A percentile compares a stretch with the other conserved stretches of the same genome.
These are phyloP conservation scores for Citropsis articulata DNA, from an alignment of 345 rosid genomes.

Conservation along the genomic window DNA sequence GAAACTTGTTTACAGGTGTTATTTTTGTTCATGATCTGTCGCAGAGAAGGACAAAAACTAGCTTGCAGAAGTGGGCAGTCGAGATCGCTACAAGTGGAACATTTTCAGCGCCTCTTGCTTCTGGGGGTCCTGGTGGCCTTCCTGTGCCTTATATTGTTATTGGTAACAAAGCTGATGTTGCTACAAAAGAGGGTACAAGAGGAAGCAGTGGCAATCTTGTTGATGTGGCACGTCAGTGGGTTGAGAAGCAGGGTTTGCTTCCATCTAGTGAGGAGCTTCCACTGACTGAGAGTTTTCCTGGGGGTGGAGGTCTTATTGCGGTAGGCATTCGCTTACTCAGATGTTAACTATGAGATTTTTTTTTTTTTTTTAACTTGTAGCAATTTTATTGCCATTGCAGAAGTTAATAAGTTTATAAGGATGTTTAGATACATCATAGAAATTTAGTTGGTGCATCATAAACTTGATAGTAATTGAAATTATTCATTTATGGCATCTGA, in stretches of 20 bases:
- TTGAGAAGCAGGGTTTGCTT: constrained; percentile 98
- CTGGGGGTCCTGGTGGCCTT: constrained; percentile 97
- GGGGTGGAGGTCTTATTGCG: constrained; percentile 71
- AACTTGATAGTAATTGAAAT: not conserved
- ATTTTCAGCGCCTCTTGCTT: constrained; percentile 88
- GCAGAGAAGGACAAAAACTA: constrained; percentile 92
- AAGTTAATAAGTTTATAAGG: not conserved
- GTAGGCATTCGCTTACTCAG: constrained; percentile 41
- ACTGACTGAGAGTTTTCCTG: constrained; percentile 91
- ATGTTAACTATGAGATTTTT: not conserved
- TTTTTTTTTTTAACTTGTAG: not conserved
- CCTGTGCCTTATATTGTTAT: constrained; percentile 92
- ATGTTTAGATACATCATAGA: not conserved
- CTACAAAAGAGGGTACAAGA: constrained; percentile 83
- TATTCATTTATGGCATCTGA: too few species aligned
- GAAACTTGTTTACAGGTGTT: constrained; percentile 58
- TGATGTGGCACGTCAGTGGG: constrained; percentile 99
- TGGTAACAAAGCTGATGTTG: constrained; percentile 96
- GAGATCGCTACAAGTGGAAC: constrained; percentile 87
- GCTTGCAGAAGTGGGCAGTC: constrained; percentile 94
- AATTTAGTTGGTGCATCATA: not conserved
- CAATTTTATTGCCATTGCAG: not conserved
- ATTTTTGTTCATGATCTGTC: constrained; percentile 97
- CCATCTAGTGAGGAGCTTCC: constrained; percentile 93
- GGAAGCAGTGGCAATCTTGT: constrained; percentile 99